A percentile compares a stretch with the other conserved stretches of the same genome.
These are phyloP conservation scores for Nitzschia sp. DNA, from an alignment of 108 stramenopile species.

Conservation along the genomic window DNA sequence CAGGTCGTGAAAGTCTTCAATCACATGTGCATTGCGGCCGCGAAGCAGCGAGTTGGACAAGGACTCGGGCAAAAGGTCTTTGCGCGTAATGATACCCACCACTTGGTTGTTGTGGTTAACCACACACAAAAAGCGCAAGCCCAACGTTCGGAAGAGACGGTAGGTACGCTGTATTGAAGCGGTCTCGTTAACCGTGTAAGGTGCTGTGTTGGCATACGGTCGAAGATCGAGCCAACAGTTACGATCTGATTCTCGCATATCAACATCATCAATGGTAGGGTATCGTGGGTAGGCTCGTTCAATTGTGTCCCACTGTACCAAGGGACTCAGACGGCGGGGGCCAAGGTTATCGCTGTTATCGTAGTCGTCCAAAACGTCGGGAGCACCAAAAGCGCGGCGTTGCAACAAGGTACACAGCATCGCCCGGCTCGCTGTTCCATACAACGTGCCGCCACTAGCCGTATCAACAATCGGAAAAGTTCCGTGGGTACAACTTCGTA, in stretches of 20 bases:
- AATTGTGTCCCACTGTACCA: conserved; percentile 94
- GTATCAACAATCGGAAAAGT: conserved; percentile 96
- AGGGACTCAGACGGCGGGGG: conserved; percentile 79
- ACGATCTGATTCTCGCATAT: conserved; percentile 75
- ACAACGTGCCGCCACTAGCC: conserved; percentile 81
- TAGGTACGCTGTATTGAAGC: conserved; percentile 94
- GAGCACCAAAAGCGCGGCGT: conserved; percentile 86
- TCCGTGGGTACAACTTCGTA: conserved; percentile 75
- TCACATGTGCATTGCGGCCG: conserved; percentile 76
- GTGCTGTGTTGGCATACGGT: conserved; percentile 97
- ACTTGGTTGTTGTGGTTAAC: conserved; percentile 92
- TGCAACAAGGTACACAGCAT: conserved; percentile 90
- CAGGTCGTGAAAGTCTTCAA: conserved; percentile 33
- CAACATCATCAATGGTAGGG: conserved; percentile 87
- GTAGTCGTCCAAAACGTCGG: conserved; percentile 71
- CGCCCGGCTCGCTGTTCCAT: conserved; percentile 86
- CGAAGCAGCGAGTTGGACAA: conserved; percentile 77
- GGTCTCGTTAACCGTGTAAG: conserved; percentile 92
- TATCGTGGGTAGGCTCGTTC: conserved; percentile 94
- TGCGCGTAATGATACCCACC: conserved; percentile 87
- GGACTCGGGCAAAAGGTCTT: conserved; percentile 79
- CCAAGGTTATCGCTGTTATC: conserved; percentile 63
- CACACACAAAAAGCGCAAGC: conserved; percentile 93
- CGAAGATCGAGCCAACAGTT: conserved; percentile 93
- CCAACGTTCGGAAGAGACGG: conserved; percentile 94